Conservation (phyloP, 768 basidiomycete species). For the Tricholoma hemisulphureum region DNA sequence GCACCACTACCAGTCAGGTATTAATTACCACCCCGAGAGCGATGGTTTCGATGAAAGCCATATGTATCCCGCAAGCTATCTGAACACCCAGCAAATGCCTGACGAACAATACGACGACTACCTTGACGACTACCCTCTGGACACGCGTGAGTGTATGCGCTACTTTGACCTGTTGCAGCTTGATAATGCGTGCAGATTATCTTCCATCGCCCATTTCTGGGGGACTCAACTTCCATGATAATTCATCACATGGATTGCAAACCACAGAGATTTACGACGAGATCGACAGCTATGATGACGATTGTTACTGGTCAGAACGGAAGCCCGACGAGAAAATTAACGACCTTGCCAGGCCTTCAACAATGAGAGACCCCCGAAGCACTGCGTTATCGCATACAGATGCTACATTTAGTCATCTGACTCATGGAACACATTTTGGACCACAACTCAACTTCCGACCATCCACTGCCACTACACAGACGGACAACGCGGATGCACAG, state of each 20-base stretch:
- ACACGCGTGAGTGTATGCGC: slow-evolving; percentile 39
- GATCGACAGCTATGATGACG: neutral
- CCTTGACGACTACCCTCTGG: slow-evolving; percentile 26
- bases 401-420: neutral
- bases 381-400: neutral
- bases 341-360: neutral
- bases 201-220: neutral
- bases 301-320: neutral
- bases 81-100: neutral
- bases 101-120: slow-evolving; percentile 13
- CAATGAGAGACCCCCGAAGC: neutral
- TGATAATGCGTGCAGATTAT: neutral
- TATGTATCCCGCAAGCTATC: neutral
- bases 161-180: neutral
- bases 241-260: neutral
- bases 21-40: neutral
- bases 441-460: neutral
- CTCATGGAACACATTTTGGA: neutral
- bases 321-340: neutral
- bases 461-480: neutral
- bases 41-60: neutral
- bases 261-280: neutral
- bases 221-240: neutral
- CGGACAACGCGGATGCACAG: neutral
- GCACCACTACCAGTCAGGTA: neutral